Evolutionary conservation across 1,284 basidiomycete species (phyloP).

Genomic region (Microbotryum lychnidis-dioicae): DNA sequence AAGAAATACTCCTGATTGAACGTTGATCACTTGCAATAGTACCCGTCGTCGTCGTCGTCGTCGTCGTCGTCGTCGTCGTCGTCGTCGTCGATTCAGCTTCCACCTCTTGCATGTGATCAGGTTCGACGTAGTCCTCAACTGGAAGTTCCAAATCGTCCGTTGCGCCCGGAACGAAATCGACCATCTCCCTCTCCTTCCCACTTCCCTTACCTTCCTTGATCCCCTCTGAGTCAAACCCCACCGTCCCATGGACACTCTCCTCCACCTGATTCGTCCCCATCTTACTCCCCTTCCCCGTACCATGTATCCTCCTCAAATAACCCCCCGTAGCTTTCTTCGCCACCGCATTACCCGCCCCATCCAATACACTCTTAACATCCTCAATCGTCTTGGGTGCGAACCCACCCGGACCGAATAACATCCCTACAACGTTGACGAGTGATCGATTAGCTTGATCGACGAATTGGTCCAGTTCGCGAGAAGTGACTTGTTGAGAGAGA

Average conservation of each 20-base stretch:
- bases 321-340: conserved; percentile 12
- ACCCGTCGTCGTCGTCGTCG: conserved; percentile 23
- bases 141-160: neutral
- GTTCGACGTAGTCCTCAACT: neutral
- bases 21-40: neutral
- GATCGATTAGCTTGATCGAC: conserved; percentile 29
- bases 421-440: conserved; percentile 26
- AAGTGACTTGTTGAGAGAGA: neutral
- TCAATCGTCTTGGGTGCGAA: conserved; percentile 31
- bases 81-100: conserved; percentile 13
- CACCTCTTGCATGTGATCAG: neutral
- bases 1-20: conserved; percentile 19
- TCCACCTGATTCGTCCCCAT: neutral
- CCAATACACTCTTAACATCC: conserved; percentile 33
- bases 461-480: conserved; percentile 30
- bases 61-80: no score
- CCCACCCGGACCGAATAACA: conserved; percentile 28
- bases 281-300: no score
- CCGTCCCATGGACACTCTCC: no score
- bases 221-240: neutral
- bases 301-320: conserved; percentile 9
- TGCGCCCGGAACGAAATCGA: conserved; percentile 10
- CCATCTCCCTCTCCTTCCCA: conserved; percentile 18
- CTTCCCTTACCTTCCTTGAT: neutral
- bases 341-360: conserved; percentile 17